phyloP scores from a whole-genome alignment of 2,329 filamentous ascomycete species.

The Cadophora malorum region DNA sequence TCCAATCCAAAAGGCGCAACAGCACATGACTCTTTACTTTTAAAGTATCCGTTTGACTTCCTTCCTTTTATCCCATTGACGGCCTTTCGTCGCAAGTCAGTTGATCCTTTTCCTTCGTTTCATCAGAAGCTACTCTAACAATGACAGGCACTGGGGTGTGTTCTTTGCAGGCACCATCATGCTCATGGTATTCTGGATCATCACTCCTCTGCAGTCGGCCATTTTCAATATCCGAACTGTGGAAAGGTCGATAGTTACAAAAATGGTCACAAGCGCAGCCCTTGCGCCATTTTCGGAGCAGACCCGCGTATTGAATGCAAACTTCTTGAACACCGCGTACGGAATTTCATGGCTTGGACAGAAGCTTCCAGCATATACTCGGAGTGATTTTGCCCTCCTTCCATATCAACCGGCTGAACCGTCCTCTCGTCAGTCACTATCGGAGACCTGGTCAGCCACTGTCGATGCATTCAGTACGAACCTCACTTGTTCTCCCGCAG shows the following conservation, averaged over 20 bases:
- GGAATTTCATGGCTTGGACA: too few species aligned
- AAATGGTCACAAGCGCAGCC: constrained; percentile 38
- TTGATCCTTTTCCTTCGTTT: too few species aligned
- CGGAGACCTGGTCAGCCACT: too few species aligned
- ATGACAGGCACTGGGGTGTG: constrained; percentile 57
- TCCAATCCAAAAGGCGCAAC: constrained; percentile 53
- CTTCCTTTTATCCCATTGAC: constrained; percentile 51
- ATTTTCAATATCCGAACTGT: constrained; percentile 54
- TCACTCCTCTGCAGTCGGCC: constrained; percentile 62
- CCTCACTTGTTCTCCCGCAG: too few species aligned
- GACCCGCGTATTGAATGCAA: constrained; percentile 41
- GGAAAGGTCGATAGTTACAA: neutral
- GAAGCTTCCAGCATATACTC: too few species aligned
- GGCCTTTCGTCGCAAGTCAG: constrained; percentile 45
- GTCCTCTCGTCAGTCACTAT: too few species aligned
- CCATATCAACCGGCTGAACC: too few species aligned
- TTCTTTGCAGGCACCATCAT: constrained; percentile 55
- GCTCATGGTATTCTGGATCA: constrained; percentile 58
- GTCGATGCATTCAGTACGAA: too few species aligned
- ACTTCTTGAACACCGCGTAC: constrained; percentile 52
- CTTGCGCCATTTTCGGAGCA: constrained; percentile 45
- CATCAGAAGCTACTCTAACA: neutral
- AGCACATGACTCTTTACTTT: constrained; percentile 53
- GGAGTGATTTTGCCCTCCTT: too few species aligned
- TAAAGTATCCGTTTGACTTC: constrained; percentile 61